Conservation (phyloP, 2,329 filamentous ascomycete species). For the Neofusicoccum kwambonambiense region DNA sequence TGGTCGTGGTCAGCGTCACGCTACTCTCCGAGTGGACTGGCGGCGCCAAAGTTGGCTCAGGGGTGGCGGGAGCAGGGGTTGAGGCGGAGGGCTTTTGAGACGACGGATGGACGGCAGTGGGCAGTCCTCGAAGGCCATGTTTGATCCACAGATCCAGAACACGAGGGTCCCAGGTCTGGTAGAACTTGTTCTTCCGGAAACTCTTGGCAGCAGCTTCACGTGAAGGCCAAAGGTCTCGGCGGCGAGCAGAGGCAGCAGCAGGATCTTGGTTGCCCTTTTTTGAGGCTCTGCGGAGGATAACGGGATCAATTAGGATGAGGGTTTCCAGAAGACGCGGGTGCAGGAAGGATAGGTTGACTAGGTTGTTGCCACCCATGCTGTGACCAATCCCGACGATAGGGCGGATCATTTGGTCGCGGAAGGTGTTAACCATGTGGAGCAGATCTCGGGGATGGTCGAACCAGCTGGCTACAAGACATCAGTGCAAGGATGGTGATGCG, state of each 20-base stretch:
- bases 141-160: constrained; percentile 73
- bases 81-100: constrained; percentile 5
- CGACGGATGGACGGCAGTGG: constrained; percentile 57
- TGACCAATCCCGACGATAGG: constrained; percentile 85
- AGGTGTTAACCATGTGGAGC: constrained; percentile 79
- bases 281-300: constrained; percentile 59
- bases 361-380: constrained; percentile 77
- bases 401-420: constrained; percentile 74
- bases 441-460: constrained; percentile 82
- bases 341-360: constrained; percentile 70
- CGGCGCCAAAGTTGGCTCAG: constrained; percentile 26
- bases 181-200: constrained; percentile 72
- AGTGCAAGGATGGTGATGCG: neutral
- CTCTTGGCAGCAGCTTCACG: constrained; percentile 64
- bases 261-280: constrained; percentile 41
- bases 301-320: constrained; percentile 80
- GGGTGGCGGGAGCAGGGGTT: neutral
- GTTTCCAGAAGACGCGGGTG: constrained; percentile 78
- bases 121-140: constrained; percentile 72
- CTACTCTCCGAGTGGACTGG: constrained; percentile 21
- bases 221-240: constrained; percentile 81
- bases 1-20: constrained; percentile 76
- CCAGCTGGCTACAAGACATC: constrained; percentile 68
- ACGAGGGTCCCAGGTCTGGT: constrained; percentile 76
- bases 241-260: constrained; percentile 63